Percentiles rank a stretch among this genome's conserved stretches.
phyloP scores from a whole-genome alignment of 1,284 basidiomycete genomes.

The Mrakiaceae sp. region DNA sequence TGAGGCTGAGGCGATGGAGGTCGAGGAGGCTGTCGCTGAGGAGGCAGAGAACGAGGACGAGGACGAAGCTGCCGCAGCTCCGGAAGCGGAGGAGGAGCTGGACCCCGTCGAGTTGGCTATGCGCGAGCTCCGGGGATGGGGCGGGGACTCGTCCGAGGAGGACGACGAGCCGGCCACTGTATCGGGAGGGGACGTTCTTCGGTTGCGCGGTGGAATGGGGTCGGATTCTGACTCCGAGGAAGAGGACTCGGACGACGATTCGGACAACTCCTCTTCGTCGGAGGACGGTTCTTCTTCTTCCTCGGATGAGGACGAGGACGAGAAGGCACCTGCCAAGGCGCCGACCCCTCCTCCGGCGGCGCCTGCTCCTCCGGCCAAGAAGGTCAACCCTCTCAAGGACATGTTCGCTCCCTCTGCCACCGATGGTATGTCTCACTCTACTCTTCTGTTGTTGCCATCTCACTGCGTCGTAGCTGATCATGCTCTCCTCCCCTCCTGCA shows the following conservation, averaged over 20 bases:
- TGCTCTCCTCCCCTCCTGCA: not conserved
- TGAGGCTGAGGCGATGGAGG: not conserved
- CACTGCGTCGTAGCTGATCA: not conserved
- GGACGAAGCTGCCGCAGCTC: not conserved
- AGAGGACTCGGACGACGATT: not conserved
- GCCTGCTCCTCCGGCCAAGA: not conserved
- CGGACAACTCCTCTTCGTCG: not conserved
- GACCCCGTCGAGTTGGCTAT: conserved; percentile 13
- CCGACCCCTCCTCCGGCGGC: not conserved
- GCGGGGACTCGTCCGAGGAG: not conserved
- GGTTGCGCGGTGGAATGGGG: conserved; percentile 6
- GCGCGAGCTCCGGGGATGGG: conserved; percentile 17
- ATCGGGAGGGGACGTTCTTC: not conserved
- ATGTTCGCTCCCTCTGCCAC: conserved; percentile 23
- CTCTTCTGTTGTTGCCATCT: not conserved
- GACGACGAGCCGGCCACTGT: not conserved
- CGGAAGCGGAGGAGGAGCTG: conserved; percentile 9
- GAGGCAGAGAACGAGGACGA: not conserved
- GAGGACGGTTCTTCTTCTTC: too few relatives aligned
- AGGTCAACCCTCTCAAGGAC: conserved; percentile 18
- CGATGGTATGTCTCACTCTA: conserved; percentile 14
- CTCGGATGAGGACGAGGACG: not conserved
- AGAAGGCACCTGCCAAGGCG: not conserved
- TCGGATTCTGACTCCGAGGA: not conserved
- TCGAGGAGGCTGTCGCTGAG: not conserved